These are phyloP conservation scores for Trichoderma atrobrunneum DNA, from an alignment of 2,329 filamentous ascomycete genomes.

Conservation along the genomic window DNA sequence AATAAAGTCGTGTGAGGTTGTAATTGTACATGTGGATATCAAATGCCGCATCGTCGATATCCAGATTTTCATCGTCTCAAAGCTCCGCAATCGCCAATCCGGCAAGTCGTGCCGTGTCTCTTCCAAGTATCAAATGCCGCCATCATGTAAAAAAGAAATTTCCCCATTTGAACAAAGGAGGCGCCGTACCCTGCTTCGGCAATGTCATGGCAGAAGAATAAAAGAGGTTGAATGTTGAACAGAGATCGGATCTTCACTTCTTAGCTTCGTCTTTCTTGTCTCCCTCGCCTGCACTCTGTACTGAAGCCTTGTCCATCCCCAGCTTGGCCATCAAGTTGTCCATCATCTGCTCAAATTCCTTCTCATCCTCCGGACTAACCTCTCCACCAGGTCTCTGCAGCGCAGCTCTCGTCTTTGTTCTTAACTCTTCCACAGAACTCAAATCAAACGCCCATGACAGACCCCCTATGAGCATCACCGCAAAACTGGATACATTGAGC, in stretches of 20 bases:
- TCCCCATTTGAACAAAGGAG: neutral
- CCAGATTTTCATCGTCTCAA: neutral
- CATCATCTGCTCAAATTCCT: constrained; percentile 61
- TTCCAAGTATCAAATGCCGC: neutral
- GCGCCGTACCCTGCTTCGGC: neutral
- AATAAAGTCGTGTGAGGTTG: neutral
- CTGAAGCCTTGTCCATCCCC: constrained; percentile 33
- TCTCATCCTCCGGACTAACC: constrained; percentile 49
- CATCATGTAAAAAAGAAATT: neutral
- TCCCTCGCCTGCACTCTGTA: neutral
- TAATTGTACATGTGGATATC: neutral
- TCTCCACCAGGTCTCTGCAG: constrained; percentile 34
- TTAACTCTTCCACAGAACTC: constrained; percentile 63
- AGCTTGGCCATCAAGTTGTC: constrained; percentile 54
- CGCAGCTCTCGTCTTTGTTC: constrained; percentile 46
- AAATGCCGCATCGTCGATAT: neutral
- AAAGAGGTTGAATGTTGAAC: neutral
- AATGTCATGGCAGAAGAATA: neutral
- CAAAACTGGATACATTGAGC: constrained; percentile 75
- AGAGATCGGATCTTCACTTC: neutral
- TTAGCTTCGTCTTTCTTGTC: neutral
- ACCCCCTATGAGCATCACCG: constrained; percentile 71
- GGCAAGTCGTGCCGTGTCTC: neutral
- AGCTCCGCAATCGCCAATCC: neutral
- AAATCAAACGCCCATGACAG: constrained; percentile 76